Evolutionary conservation across 805 yeast genomes (phyloP).

Genomic region (Kodamaea kakaduensis): DNA sequence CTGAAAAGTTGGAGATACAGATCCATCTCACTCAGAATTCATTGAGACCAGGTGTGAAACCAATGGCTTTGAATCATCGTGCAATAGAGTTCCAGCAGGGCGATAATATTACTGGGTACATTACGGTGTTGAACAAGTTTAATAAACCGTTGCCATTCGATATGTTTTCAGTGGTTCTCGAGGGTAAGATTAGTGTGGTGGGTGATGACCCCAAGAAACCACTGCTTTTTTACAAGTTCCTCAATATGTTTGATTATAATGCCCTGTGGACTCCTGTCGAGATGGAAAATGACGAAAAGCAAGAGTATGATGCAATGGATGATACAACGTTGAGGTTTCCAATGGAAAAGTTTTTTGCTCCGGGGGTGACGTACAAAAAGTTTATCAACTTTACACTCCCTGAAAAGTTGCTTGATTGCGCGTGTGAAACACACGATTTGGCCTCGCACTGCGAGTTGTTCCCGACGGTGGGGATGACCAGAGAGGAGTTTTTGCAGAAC

Average conservation of each 20-base stretch:
- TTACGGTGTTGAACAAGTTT: slow-evolving; percentile 19
- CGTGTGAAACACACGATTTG: slow-evolving; percentile 24
- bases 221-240: slow-evolving; percentile 23
- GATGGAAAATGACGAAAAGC: slow-evolving; percentile 11
- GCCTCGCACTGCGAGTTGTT: slow-evolving; percentile 21
- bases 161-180: slow-evolving; percentile 27
- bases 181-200: slow-evolving; percentile 24
- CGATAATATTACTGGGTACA: slow-evolving; percentile 23
- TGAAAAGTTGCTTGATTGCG: slow-evolving; percentile 24
- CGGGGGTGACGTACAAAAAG: slow-evolving; percentile 24
- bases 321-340: slow-evolving; percentile 17
- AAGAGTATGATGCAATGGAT: slow-evolving; percentile 21
- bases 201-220: slow-evolving; percentile 21
- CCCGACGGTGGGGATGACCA: slow-evolving; percentile 25
- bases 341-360: slow-evolving; percentile 16
- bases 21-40: slow-evolving; percentile 17
- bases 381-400: slow-evolving; percentile 27
- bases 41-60: slow-evolving; percentile 16
- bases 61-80: slow-evolving; percentile 16
- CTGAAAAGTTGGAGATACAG: slow-evolving; percentile 19
- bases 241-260: slow-evolving; percentile 28
- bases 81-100: slow-evolving; percentile 24
- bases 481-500: slow-evolving; percentile 22
- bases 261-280: slow-evolving; percentile 30
- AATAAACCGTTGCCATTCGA: slow-evolving; percentile 20